Evolutionary conservation across 208 protist genomes (phyloP).

Genomic region (Crithidia bombi): DNA sequence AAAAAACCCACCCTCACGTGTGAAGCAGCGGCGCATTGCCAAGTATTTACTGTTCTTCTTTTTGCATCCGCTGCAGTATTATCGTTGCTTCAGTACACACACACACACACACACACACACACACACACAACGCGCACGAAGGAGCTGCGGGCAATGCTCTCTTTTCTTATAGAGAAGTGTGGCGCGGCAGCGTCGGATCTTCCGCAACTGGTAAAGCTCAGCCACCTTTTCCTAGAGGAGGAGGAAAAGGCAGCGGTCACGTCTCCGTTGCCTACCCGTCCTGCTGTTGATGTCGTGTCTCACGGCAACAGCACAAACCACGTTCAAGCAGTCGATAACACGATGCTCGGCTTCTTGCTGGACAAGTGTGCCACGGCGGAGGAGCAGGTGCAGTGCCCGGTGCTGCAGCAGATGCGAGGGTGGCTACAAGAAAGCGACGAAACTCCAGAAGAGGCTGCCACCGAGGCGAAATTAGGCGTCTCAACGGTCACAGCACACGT

Average conservation of each 20-base stretch:
- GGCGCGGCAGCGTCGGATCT: constrained; percentile 24
- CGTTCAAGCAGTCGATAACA: not conserved
- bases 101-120: not conserved
- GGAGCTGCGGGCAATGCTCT: constrained; percentile 10
- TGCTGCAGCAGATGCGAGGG: constrained; percentile 21
- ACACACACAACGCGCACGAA: no score
- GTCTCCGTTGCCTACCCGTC: not conserved
- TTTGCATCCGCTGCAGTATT: no score
- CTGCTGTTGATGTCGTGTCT: not conserved
- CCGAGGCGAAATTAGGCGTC: not conserved
- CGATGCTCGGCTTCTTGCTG: constrained; percentile 22
- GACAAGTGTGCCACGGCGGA: constrained; percentile 14
- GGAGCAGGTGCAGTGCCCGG: constrained; percentile 23
- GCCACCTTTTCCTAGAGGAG: constrained; percentile 21
- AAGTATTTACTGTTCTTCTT: no score
- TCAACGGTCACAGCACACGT: not conserved
- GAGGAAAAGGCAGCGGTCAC: not conserved
- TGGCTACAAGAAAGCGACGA: constrained; percentile 5
- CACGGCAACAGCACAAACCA: not conserved
- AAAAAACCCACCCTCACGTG: no score
- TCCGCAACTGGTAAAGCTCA: constrained; percentile 23
- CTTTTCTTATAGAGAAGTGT: constrained; percentile 27
- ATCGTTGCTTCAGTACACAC: not conserved
- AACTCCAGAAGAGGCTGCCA: not conserved
- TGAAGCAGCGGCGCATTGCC: no score